Conservation (phyloP, 2,329 filamentous ascomycete genomes). For the Talaromyces sp. region DNA sequence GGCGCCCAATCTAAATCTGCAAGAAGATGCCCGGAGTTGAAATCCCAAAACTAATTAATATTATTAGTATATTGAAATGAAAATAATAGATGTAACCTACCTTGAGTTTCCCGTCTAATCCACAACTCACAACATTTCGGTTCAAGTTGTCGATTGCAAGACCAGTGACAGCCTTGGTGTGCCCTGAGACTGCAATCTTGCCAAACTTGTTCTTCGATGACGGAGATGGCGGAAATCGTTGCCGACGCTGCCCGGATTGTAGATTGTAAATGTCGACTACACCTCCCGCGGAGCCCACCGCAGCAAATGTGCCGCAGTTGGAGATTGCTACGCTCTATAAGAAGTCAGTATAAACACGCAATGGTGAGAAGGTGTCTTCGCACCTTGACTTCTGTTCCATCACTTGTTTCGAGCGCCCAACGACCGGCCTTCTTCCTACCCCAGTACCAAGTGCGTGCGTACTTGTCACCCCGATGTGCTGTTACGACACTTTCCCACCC, state of each 20-base stretch:
- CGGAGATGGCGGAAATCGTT: constrained; percentile 77
- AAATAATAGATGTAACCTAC: constrained; percentile 25
- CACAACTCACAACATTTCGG: constrained; percentile 77
- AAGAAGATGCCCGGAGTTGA: constrained; percentile 72
- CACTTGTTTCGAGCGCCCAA: constrained; percentile 86
- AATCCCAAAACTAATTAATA: constrained; percentile 76
- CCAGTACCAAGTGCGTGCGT: constrained; percentile 96
- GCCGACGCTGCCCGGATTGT: constrained; percentile 84
- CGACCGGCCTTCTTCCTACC: constrained; percentile 86
- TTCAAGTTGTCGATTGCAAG: constrained; percentile 87
- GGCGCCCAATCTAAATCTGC: constrained; percentile 81
- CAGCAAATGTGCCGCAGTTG: constrained; percentile 86
- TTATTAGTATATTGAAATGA: background rate
- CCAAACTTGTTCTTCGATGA: constrained; percentile 49
- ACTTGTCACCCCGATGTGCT: constrained; percentile 79
- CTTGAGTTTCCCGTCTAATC: constrained; percentile 86
- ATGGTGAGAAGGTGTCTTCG: constrained; percentile 14
- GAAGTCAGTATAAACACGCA: constrained; percentile 16
- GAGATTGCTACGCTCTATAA: constrained; percentile 77
- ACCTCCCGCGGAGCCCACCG: constrained; percentile 80
- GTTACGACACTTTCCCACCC: constrained; percentile 98
- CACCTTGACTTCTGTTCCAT: constrained; percentile 69
- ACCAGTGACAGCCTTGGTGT: constrained; percentile 79
- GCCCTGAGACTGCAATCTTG: constrained; percentile 41
- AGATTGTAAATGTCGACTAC: constrained; percentile 94